Conservation (phyloP, 257 asterid genomes). For the Avicennia marina region DNA sequence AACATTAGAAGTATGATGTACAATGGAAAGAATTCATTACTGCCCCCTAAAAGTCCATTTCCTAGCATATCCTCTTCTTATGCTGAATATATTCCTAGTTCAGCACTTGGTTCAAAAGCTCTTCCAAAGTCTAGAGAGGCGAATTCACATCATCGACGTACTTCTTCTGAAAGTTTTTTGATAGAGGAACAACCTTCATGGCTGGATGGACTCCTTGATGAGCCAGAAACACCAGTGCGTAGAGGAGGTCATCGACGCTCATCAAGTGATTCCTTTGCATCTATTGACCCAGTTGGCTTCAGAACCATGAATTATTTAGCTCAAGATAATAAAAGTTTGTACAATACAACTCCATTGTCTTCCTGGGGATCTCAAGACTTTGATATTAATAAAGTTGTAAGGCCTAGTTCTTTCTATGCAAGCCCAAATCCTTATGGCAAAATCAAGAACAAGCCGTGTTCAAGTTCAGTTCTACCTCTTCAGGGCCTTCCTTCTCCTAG, state of each 20-base stretch:
- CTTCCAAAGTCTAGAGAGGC: conserved; percentile 50
- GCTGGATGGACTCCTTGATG: conserved; percentile 88
- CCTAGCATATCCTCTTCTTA: conserved; percentile 66
- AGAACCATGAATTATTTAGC: conserved; percentile 38
- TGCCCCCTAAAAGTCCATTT: conserved; percentile 94
- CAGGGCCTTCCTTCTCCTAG: conserved; percentile 50
- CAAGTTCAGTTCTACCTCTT: conserved; percentile 37
- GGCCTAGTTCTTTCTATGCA: conserved; percentile 39
- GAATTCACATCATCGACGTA: conserved; percentile 70
- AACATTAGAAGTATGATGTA: conserved; percentile 61
- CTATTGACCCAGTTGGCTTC: conserved; percentile 38
- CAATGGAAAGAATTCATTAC: conserved; percentile 59
- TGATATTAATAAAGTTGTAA: conserved; percentile 45
- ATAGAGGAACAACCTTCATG: conserved; percentile 90
- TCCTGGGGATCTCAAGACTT: conserved; percentile 76
- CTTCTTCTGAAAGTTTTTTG: conserved; percentile 78
- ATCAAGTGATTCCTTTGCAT: conserved; percentile 90
- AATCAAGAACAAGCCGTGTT: conserved; percentile 48
- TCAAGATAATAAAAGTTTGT: conserved; percentile 52
- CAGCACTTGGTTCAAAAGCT: conserved; percentile 47
- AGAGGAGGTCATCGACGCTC: conserved; percentile 94
- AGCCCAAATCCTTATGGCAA: conserved; percentile 41
- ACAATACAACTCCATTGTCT: conserved; percentile 39
- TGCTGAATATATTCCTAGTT: conserved; percentile 54
- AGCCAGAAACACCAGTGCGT: conserved; percentile 88